These are phyloP conservation scores for Leishmania mexicana DNA, from an alignment of 208 protist genomes.

Conservation along the genomic window DNA sequence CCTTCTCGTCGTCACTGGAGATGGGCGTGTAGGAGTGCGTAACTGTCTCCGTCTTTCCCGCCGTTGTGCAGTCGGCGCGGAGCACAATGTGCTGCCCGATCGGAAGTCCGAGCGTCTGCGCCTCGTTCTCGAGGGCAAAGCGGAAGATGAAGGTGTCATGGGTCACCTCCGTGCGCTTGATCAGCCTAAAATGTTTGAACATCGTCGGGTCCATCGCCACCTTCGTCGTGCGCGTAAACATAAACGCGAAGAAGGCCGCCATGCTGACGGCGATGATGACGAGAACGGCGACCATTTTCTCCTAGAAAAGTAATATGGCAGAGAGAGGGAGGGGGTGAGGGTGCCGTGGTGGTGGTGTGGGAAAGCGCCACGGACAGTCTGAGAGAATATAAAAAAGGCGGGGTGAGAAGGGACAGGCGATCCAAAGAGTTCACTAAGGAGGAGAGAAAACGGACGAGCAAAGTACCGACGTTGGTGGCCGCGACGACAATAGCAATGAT, in stretches of 20 bases:
- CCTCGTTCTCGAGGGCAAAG: constrained; percentile 63
- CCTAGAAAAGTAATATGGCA: not conserved
- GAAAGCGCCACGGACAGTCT: too few species aligned
- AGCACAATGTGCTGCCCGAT: constrained; percentile 83
- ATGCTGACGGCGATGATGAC: constrained; percentile 23
- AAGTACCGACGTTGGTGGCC: too few species aligned
- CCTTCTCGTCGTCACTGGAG: constrained; percentile 83
- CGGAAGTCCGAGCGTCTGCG: constrained; percentile 74
- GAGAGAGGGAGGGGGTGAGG: not conserved
- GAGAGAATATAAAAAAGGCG: too few species aligned
- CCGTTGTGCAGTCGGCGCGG: constrained; percentile 43
- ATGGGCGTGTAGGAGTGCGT: constrained; percentile 93
- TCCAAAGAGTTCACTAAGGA: too few species aligned
- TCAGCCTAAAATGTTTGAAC: constrained; percentile 67
- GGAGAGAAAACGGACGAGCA: too few species aligned
- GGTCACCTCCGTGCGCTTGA: constrained; percentile 58
- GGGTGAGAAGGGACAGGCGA: too few species aligned
- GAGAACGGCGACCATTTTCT: constrained; percentile 26
- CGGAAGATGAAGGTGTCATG: constrained; percentile 83
- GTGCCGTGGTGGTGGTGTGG: not conserved
- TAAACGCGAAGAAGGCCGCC: constrained; percentile 31
- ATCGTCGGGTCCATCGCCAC: constrained; percentile 52
- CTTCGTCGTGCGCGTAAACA: constrained; percentile 27
- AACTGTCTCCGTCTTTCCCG: constrained; percentile 52
- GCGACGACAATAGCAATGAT: too few species aligned